Base-by-base conservation (phyloP, 768 basidiomycete species). In the Dentipellis sp. region DNA sequence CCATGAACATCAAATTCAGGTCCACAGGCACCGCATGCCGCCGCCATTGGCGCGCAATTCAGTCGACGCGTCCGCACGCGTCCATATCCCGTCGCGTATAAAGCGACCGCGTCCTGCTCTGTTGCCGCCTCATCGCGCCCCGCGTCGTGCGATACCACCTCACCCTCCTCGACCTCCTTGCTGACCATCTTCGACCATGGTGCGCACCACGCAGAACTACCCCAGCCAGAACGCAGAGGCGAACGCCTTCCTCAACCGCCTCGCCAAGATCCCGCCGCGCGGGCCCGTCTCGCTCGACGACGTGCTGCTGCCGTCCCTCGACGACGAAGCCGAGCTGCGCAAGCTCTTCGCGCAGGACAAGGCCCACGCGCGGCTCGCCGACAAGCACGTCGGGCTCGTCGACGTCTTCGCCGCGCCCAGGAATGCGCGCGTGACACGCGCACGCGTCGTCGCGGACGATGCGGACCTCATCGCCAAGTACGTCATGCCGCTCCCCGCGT, bases 351-450 rank as follows among this genome's bases (percentile, higher is more conserved):
- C 81, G 9, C 77, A 74, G 2, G 79, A 83, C 59, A 76, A 72
- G 64, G 58, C 59, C 48, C 75, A 79, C 55, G 17, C 65, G 10
- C 74, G 77, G 23, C 71, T 83, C 29, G 57, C 64, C 14, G 72
- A 80, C 59, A 76, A 76, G 3, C 64, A 78, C 56, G 79, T 83
- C 48, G 81, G 82, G 4, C 78, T 84, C 16, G 77, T 83, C 58
- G 79, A 83, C 55, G 72, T 83, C 2, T 84, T 83, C 65, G 74
- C 68, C 23, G 78, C 79, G 0, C 77, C 77, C 0, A 66, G 56
- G 4, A 73, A 72, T 23, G 75, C 82, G 62, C 71, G 77, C 23
- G 75, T 66, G n/a, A 79, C 79, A 6, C 69, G 78, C 47, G 78
- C 80, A 4, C 68, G 83, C 16, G 71, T 78, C 40, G 71, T 80